Evolutionary conservation across 78 protist genomes (phyloP), one percentile per base, ranked within the genome.

Genomic region (Dictyostelium capitatum): DNA sequence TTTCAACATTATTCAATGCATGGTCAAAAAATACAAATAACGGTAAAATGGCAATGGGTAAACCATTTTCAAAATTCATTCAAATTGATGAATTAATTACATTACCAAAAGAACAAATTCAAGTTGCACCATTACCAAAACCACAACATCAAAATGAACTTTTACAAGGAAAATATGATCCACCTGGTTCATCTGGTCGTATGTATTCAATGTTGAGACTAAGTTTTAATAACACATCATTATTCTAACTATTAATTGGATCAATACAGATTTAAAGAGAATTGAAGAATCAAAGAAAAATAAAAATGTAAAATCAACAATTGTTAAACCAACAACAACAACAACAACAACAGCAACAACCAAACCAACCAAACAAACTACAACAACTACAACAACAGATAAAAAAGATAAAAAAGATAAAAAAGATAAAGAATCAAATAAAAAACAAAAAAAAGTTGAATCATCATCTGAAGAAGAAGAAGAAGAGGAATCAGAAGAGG

Each of bases 171-270:
- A 8, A 19, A 23, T 84, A 51, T 28, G 50, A 59, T 46, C 91
- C 91, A 73, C 91, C 91, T 17, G 91, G 91, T 84, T 83, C 90
- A 11, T 51, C 90, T 70, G 79, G 74, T 67, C 51, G 90, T 83
- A 83, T 72, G 89, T 82, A 37, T 14, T 65, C 41, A 59, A 59
- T 51, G n/a, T n/a, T n/a, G n/a, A n/a, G n/a, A n/a, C n/a, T 10
- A 51, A 15, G 6, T 6, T 57, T 57, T 57, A 59, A 19, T 9
- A 59, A 10, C 23, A 37, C 43, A 11, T 65, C 17, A 30, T 4
- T 28, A 20, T 43, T 10, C 17, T 41, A 7, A 19, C 2, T 41
- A 73, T 46, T 46, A 73, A 59, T 59, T 20, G 4, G 10, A 10
- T 10, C 12, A 65, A 3, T 10, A 28, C n/a, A 75, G 62, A 17